Conservation (phyloP, 306 rosid genomes). For the Argentina anserina region DNA sequence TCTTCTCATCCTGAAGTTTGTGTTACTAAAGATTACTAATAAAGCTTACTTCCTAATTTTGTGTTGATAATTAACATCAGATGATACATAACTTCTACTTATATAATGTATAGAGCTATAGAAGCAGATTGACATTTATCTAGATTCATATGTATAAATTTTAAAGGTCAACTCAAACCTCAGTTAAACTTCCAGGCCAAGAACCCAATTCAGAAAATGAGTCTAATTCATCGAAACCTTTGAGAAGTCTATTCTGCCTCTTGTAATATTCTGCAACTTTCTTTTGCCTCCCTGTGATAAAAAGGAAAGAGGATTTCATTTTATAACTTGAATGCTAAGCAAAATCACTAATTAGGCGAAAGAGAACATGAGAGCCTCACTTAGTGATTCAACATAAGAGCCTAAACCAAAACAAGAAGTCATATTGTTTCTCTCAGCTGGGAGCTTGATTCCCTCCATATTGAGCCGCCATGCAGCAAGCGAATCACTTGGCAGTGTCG, state of each 20-base stretch:
- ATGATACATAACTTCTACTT: neutral
- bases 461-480: constrained; percentile 84
- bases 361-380: constrained; percentile 29
- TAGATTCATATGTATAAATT: neutral
- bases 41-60: neutral
- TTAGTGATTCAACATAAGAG: constrained; percentile 39
- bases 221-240: constrained; percentile 76
- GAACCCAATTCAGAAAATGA: constrained; percentile 52
- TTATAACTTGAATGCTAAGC: neutral
- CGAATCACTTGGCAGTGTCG: constrained; percentile 30
- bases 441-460: constrained; percentile 54
- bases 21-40: too few relatives aligned
- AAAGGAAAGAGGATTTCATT: neutral
- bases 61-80: neutral
- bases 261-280: constrained; percentile 67
- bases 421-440: constrained; percentile 36
- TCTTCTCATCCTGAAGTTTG: constrained; percentile 30
- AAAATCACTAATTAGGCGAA: neutral
- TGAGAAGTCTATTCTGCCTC: constrained; percentile 66
- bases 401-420: constrained; percentile 52
- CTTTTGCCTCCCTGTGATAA: constrained; percentile 49
- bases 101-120: neutral
- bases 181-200: constrained; percentile 49
- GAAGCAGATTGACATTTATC: neutral
- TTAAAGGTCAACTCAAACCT: constrained; percentile 33